Conservation (phyloP, 2,329 filamentous ascomycete species). For the Akanthomyces lecanii region DNA sequence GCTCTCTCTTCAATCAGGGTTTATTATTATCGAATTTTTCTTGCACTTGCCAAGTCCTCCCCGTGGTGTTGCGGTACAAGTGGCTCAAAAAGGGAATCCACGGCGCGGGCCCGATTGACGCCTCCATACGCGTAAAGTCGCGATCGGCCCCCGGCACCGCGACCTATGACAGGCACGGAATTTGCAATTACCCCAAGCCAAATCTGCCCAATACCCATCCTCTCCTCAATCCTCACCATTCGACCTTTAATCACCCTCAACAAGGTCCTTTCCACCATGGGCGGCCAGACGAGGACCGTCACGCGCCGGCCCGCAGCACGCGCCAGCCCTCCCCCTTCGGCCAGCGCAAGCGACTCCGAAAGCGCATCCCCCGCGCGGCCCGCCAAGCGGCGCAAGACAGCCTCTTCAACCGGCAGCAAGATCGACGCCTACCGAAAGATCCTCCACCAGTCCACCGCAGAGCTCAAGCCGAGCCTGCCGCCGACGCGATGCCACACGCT, state of each 20-base stretch:
- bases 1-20: no score
- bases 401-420: background rate
- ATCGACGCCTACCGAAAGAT: background rate
- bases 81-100: background rate
- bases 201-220: background rate
- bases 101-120: background rate
- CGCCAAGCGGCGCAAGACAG: constrained; percentile 14
- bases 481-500: constrained; percentile 31
- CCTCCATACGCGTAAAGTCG: constrained; percentile 7
- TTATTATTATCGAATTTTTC: no score
- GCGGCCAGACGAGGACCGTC: constrained; percentile 1
- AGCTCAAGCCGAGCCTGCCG: background rate
- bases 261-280: background rate
- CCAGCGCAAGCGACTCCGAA: background rate
- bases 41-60: no score
- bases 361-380: background rate
- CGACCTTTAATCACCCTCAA: no score
- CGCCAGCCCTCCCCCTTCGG: background rate
- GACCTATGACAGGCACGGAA: background rate
- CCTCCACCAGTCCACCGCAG: background rate
- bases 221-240: background rate
- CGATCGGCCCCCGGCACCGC: background rate
- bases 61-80: no score
- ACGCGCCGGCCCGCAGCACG: background rate
- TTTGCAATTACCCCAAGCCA: background rate